Evolutionary conservation across 2,329 filamentous ascomycete species (phyloP).

Genomic region (Claviceps arundinis): DNA sequence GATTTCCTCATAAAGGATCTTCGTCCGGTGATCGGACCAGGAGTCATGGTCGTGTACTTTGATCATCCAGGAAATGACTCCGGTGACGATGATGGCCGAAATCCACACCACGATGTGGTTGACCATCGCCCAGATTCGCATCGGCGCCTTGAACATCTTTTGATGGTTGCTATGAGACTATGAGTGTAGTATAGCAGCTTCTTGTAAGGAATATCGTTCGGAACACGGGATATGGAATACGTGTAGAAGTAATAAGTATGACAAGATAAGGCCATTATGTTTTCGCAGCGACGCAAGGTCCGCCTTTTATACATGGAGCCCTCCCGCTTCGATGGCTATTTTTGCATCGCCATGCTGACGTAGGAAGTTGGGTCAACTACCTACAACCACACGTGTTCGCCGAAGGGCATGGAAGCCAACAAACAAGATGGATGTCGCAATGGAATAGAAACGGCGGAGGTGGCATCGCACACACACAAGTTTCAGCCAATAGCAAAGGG

Average conservation of each 20-base stretch:
- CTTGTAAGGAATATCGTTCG: not conserved
- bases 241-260: no score
- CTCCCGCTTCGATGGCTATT: not conserved
- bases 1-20: conserved; percentile 13
- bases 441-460: not conserved
- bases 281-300: not conserved
- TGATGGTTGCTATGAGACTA: not conserved
- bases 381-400: not conserved
- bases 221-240: not conserved
- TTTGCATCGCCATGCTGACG: not conserved
- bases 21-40: conserved; percentile 1
- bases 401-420: not conserved
- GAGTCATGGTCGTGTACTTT: not conserved
- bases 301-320: not conserved
- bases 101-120: conserved; percentile 12
- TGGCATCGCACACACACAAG: not conserved
- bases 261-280: no score
- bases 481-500: not conserved
- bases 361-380: not conserved
- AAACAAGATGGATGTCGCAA: not conserved
- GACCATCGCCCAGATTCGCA: conserved; percentile 5
- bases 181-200: not conserved
- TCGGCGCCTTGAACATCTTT: not conserved
- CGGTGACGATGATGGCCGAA: conserved; percentile 12
- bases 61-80: conserved; percentile 13